A percentile compares a stretch with the other conserved stretches of the same genome.
Conservation (phyloP, 495 filamentous ascomycete species). For the Lineolata rhizophorae region DNA sequence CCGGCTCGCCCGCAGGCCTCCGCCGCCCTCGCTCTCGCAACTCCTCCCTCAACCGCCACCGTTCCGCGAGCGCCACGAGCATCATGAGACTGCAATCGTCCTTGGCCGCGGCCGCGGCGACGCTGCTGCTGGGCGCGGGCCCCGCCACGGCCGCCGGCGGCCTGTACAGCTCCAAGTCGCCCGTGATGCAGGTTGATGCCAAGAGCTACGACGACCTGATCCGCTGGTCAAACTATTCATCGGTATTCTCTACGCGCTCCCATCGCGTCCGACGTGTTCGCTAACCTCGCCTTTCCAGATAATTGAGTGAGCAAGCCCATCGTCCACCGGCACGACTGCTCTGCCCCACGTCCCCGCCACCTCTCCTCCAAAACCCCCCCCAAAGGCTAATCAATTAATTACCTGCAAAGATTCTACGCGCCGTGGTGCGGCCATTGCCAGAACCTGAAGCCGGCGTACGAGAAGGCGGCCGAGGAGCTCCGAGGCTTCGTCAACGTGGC, state of each 20-base stretch:
- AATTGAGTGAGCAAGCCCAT: constrained; percentile 35
- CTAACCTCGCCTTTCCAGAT: constrained; percentile 26
- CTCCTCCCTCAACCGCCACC: no score
- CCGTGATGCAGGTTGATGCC: constrained; percentile 68
- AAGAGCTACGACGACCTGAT: constrained; percentile 72
- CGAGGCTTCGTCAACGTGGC: constrained; percentile 83
- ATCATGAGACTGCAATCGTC: constrained; percentile 16
- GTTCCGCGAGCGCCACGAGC: not conserved
- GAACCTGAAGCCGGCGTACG: constrained; percentile 85
- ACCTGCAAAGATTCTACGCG: constrained; percentile 56
- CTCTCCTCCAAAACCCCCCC: not conserved
- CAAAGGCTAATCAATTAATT: no score
- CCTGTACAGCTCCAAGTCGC: constrained; percentile 70
- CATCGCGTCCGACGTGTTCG: constrained; percentile 7
- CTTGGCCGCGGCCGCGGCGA: constrained; percentile 23
- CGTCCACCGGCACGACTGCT: not conserved
- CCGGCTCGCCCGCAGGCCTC: no score
- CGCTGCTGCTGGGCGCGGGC: constrained; percentile 33
- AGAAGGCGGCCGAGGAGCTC: constrained; percentile 76
- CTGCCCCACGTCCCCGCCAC: not conserved
- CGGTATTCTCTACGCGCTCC: constrained; percentile 37
- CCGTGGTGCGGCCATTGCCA: constrained; percentile 95
- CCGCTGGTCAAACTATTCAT: constrained; percentile 71
- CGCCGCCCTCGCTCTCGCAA: no score
- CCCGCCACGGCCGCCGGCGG: no score